These are phyloP conservation scores for Pistacia integerrima DNA, from an alignment of 345 rosid species.

Conservation along the genomic window DNA sequence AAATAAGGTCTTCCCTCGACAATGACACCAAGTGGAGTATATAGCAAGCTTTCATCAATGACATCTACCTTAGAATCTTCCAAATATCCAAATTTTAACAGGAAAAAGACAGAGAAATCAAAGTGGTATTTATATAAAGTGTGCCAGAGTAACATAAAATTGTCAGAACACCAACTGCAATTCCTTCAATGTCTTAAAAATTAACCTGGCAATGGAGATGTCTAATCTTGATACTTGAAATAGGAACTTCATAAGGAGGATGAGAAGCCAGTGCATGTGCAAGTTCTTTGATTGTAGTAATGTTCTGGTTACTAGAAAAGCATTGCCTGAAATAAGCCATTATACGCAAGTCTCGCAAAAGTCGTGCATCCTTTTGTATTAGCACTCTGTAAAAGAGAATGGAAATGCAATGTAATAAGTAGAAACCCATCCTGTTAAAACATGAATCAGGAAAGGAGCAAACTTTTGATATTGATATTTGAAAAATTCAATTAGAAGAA, in stretches of 20 bases:
- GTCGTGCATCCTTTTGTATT: constrained; percentile 64
- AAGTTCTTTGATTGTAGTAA: constrained; percentile 76
- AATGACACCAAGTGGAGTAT: neutral
- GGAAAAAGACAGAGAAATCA: neutral
- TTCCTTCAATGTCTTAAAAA: constrained; percentile 16
- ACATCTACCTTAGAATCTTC: neutral
- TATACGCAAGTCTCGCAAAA: constrained; percentile 72
- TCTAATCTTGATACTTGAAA: constrained; percentile 65
- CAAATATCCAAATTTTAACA: neutral
- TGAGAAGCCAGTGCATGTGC: constrained; percentile 80
- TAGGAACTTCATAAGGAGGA: constrained; percentile 86
- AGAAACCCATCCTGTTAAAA: constrained; percentile 7
- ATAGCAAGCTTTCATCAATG: constrained; percentile 8
- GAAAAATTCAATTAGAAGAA: neutral
- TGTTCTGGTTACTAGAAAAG: constrained; percentile 57
- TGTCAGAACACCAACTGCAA: neutral
- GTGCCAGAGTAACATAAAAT: constrained; percentile 5
- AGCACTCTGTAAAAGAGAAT: constrained; percentile 46
- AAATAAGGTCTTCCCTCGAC: neutral
- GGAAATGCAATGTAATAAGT: neutral
- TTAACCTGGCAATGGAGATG: constrained; percentile 89
- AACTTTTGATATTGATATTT: neutral
- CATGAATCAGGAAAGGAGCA: constrained; percentile 9
- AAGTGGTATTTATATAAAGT: neutral
- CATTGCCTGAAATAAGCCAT: constrained; percentile 90